Base-by-base conservation (phyloP, 148 eudicot genomes). In the Vaccinium darrowii region DNA sequence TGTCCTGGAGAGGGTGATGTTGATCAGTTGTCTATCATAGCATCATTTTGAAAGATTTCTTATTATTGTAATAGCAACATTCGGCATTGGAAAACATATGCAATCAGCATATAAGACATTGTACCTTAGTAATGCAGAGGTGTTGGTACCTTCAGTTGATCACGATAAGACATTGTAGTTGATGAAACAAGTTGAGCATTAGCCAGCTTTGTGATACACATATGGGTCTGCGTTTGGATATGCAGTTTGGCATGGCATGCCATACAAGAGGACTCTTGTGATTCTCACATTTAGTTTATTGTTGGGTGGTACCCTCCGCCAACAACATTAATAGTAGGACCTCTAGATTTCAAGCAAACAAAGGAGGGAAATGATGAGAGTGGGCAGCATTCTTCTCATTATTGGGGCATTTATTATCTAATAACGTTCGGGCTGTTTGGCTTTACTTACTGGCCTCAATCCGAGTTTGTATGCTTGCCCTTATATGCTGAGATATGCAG, bases 251-350 rank as follows among this genome's bases (percentile, higher is more conserved):
- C 27, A 30, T 33, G 65, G 50, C 69, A 56, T 56, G 49, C 43
- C 47, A 15, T 30, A 57, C 25, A 15, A 23, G 25, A 56, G 11
- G 27, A 36, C 14, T 54, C 67, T 80, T 33, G 69, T 80, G 43
- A 11, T 56, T 56, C 39, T 80, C 7, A 2, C 14, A 76, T 13
- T 52, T 27, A 18, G 12, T 80, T 10, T 80, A 54, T 33, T 33
- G 8, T 57, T 57, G 25, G 7, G 51, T 1, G 79, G 78, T 79
- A 43, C 56, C 82, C 50, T 56, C 19, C 25, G 18, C 49, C 15
- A 8, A 65, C 71, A 57, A 60, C 52, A 25, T 80, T 80, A 47
- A 80, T 50, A 80, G 60, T 80, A 33, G 67, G 82, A 36, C 69
- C 36, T 54, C 43, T 23, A 36, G 27, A 30, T 56, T 56, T 80